These are phyloP conservation scores for Colletotrichum sp. DNA, from an alignment of 2,329 filamentous ascomycete species.

Conservation along the genomic window DNA sequence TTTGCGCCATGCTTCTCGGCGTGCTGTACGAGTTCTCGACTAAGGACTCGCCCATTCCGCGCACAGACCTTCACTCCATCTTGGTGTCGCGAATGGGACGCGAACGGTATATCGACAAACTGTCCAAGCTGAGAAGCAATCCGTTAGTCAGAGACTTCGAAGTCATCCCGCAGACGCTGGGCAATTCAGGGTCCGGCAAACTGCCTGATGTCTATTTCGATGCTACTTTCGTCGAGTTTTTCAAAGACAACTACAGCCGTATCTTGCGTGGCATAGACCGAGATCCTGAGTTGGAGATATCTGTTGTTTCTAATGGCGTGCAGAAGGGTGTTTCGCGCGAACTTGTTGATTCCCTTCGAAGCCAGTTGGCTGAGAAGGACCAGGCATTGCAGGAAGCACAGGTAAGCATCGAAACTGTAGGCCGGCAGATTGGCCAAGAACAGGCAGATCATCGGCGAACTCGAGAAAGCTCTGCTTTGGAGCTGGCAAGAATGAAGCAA, in stretches of 20 bases:
- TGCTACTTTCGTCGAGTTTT: conserved; percentile 85
- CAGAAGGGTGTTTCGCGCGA: conserved; percentile 94
- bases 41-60: conserved; percentile 90
- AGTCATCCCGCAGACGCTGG: conserved; percentile 75
- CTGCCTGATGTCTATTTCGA: conserved; percentile 87
- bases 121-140: conserved; percentile 78
- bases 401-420: conserved; percentile 49
- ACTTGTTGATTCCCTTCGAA: conserved; percentile 83
- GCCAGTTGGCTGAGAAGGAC: conserved; percentile 77
- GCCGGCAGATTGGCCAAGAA: conserved; percentile 71
- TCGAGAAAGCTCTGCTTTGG: conserved; percentile 61
- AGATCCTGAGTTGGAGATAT: conserved; percentile 86
- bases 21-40: conserved; percentile 97
- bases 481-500: conserved; percentile 63
- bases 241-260: conserved; percentile 94
- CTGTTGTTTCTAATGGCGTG: conserved; percentile 77
- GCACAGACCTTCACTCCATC: conserved; percentile 80
- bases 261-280: conserved; percentile 86
- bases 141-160: conserved; percentile 88
- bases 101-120: conserved; percentile 84
- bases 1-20: conserved; percentile 84
- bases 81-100: conserved; percentile 79
- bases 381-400: conserved; percentile 52
- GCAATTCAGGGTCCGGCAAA: conserved; percentile 49
- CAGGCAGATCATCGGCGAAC: conserved; percentile 73